Evolutionary conservation across 257 asterid genomes (phyloP), one percentile per base, ranked within the genome.

Genomic region (Nicotiana noctiflora): DNA sequence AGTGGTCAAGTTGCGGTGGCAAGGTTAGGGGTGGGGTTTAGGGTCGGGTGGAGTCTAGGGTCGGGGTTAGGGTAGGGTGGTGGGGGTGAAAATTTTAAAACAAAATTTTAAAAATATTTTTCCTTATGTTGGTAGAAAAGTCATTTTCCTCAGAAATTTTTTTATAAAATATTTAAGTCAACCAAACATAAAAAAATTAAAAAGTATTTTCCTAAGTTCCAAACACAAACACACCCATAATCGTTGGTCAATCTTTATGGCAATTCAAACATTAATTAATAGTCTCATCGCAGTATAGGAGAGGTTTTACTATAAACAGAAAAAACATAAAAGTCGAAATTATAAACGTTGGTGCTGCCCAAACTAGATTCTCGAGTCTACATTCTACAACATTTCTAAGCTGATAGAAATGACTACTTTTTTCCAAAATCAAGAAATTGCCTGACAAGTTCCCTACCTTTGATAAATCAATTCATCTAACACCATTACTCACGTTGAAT

Each of bases 391-490:
- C 34, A 70, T 70, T 21, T 70, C 77, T 70, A 19, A 70, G 34
- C 59, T 70, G 10, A 70, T 5, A 23, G 3, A 19, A 11, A 68
- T 70, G 12, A 37, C 27, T 27, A 46, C 14, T 60, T 2, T 27
- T 21, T 49, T 82, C 79, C 72, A 79, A 5, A 34, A 52, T 78
- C 25, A 19, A 79, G 90, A 88, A 86, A 40, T 81, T 29, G 81
- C 83, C 89, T 66, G 44, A 85, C 72, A 84, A 74, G 40, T 88
- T 88, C 89, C 84, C 84, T 46, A 9, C 29, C 8, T 70, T 70
- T 21, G 67, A 82, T 57, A 37, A 68, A 67, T 67, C 76, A 66
- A 66, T 53, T 53, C 3, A 15, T 53, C 21, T 78, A 13, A 8
- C 34, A 18, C 60, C 61, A 14, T 25, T 53, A 25, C 76, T 81